Base-by-base conservation (phyloP, 176 grass and related monocot species). In the Eremochloa ophiuroides region DNA sequence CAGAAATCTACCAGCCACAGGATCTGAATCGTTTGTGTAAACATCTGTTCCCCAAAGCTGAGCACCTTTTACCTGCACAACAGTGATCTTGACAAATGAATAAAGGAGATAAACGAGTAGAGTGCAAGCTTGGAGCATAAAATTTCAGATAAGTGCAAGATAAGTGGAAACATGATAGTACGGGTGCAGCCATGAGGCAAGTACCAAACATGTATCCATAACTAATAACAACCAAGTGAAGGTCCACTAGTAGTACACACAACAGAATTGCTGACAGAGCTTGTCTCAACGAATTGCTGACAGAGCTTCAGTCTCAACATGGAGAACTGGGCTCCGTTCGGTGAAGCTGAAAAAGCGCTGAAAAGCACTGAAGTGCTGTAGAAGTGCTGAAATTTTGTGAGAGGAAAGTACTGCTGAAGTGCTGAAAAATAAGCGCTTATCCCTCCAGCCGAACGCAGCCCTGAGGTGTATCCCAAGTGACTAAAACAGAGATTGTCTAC, bases 1-100 rank as follows among this genome's bases (percentile, higher is more conserved):
- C 41, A 78, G 68, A 65, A 77, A 78, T n/a, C 2, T 77, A 98
- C 96, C 96, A 65, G 92, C 96, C 38, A 98, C 96, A 82, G 95
- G 90, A 83, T 98, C 95, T 43, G 95, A 98, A 91, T 98, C 92
- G 22, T 98, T 93, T 47, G 92, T 94, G 80, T 98, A 98, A 58
- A 86, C 62, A 80, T 98, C 95, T 56, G 95, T 98, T 77, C 95
- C 95, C 95, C 95, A 98, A 44, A 98, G 90, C 51, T 98, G 95
- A 82, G 95, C 95, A 65, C 95, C 95, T 80, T 94, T 98, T 71
- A 98, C 95, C 95, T 98, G 75, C 79, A 91, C 66, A 84, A 84
- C 64, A 62, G 26, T 14, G 10, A 63, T 77, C 71, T 75, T 76
- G 28, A 75, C 30, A 69, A 81, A 73, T 55, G 28, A 78, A 75